These are phyloP conservation scores for Stylosanthes scabra DNA, from an alignment of 331 rosid genomes.

Conservation along the genomic window DNA sequence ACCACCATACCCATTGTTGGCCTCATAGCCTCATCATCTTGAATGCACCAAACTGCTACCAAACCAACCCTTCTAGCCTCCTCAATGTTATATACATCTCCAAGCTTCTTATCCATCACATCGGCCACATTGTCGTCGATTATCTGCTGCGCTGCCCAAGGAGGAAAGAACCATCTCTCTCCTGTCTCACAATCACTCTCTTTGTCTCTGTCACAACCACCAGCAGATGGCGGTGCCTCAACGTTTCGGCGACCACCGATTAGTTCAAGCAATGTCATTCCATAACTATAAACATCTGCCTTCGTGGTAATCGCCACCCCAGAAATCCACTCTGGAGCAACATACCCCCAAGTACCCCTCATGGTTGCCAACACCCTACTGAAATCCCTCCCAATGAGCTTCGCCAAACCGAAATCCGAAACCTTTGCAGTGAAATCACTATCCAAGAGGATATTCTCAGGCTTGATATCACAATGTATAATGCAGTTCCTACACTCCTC, in stretches of 20 bases:
- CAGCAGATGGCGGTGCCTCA: slow-evolving; percentile 54
- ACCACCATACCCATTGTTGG: slow-evolving; percentile 85
- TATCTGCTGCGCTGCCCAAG: slow-evolving; percentile 78
- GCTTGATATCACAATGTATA: slow-evolving; percentile 90
- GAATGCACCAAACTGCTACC: slow-evolving; percentile 96
- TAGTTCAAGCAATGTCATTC: slow-evolving; percentile 84
- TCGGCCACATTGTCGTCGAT: slow-evolving; percentile 59
- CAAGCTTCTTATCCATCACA: slow-evolving; percentile 70
- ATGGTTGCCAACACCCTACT: slow-evolving; percentile 81
- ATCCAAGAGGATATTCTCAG: slow-evolving; percentile 83
- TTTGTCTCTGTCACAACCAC: slow-evolving; percentile 4
- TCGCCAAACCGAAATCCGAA: slow-evolving; percentile 88
- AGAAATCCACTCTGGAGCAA: slow-evolving; percentile 93
- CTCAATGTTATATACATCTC: slow-evolving; percentile 49
- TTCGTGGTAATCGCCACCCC: slow-evolving; percentile 85
- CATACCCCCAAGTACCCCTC: slow-evolving; percentile 94
- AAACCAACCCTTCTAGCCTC: slow-evolving; percentile 67
- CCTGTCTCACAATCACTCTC: slow-evolving; percentile 47
- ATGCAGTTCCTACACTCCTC: slow-evolving; percentile 83
- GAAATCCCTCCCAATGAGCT: slow-evolving; percentile 78
- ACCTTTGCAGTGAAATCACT: slow-evolving; percentile 69
- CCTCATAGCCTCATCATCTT: slow-evolving; percentile 75
- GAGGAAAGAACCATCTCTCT: slow-evolving; percentile 89
- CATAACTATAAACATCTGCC: slow-evolving; percentile 92
- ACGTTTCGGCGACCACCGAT: slow-evolving; percentile 80